Evolutionary conservation across 805 yeast species (phyloP).

Genomic region (Starmerella floris): DNA sequence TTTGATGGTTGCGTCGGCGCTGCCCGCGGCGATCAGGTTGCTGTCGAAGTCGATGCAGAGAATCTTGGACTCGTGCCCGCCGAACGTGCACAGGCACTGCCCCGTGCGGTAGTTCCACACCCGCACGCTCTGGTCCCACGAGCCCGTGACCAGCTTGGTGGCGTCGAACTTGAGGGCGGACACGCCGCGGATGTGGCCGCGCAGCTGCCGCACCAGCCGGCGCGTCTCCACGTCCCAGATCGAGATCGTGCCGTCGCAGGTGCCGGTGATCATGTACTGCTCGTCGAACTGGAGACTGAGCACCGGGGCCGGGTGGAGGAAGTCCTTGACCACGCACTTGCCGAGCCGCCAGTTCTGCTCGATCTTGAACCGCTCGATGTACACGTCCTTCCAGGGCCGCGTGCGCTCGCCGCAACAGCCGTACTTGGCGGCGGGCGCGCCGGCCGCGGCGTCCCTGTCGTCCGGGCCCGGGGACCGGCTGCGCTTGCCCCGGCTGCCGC

Average conservation of each 20-base stretch:
- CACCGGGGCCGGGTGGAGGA: conserved; percentile 43
- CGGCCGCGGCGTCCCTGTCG: not conserved
- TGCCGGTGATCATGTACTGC: conserved; percentile 72
- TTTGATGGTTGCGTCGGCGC: conserved; percentile 82
- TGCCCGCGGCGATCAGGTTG: conserved; percentile 79
- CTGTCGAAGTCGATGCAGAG: conserved; percentile 69
- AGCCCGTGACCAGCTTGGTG: conserved; percentile 81
- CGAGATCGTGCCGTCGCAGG: conserved; percentile 78
- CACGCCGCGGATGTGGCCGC: conserved; percentile 84
- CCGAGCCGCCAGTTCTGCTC: conserved; percentile 95
- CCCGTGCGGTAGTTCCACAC: conserved; percentile 97
- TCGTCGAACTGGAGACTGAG: conserved; percentile 75
- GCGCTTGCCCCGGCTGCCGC: conserved; percentile 1
- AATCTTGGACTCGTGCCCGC: conserved; percentile 84
- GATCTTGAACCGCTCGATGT: conserved; percentile 77
- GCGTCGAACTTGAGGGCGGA: conserved; percentile 74
- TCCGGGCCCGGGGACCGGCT: not conserved
- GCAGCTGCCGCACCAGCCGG: conserved; percentile 56
- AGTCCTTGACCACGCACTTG: conserved; percentile 47
- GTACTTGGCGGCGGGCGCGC: not conserved
- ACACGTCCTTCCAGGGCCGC: conserved; percentile 92
- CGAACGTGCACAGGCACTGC: conserved; percentile 80
- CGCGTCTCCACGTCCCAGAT: conserved; percentile 88
- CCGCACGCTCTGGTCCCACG: conserved; percentile 78
- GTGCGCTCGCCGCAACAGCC: conserved; percentile 24